Conservation (phyloP, 371 early-diverging fungal species). For the Mucor ambiguus region DNA sequence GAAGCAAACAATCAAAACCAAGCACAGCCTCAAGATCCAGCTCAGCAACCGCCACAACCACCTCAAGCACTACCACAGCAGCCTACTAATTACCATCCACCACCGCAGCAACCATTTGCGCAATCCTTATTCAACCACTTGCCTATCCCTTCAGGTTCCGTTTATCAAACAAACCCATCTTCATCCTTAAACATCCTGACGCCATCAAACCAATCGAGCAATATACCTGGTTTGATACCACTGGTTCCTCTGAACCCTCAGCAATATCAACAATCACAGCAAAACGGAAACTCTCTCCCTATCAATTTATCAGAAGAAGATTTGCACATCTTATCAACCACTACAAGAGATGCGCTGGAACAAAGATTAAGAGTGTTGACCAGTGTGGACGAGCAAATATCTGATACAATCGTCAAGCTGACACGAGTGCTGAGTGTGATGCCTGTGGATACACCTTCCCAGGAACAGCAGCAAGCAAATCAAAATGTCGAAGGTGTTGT, state of each 20-base stretch:
- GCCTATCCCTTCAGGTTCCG: slow-evolving; percentile 1
- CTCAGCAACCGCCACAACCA: slow-evolving; percentile 9
- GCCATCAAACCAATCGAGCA: slow-evolving; percentile 11
- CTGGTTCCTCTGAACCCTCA: slow-evolving; percentile 27
- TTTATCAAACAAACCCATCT: neutral
- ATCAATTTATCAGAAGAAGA: slow-evolving; percentile 60
- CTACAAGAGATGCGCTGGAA: slow-evolving; percentile 60
- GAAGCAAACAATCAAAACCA: slow-evolving; percentile 8
- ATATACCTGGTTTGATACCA: slow-evolving; percentile 38
- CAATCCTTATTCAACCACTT: slow-evolving; percentile 30
- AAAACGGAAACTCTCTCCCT: slow-evolving; percentile 27
- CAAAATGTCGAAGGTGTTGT: neutral
- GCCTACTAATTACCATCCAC: slow-evolving; percentile 20
- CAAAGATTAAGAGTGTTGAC: slow-evolving; percentile 61
- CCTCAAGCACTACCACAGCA: slow-evolving; percentile 18
- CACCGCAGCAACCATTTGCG: slow-evolving; percentile 19
- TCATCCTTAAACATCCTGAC: slow-evolving; percentile 17
- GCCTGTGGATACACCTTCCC: slow-evolving; percentile 21
- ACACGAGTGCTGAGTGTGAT: slow-evolving; percentile 55
- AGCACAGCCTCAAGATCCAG: slow-evolving; percentile 19
- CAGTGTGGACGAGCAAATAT: slow-evolving; percentile 64
- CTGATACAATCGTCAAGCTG: slow-evolving; percentile 60
- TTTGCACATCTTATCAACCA: slow-evolving; percentile 52
- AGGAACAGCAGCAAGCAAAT: neutral
- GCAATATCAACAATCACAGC: neutral